Conservation (phyloP, 345 rosid genomes). For the Dipteronia sinensis region DNA sequence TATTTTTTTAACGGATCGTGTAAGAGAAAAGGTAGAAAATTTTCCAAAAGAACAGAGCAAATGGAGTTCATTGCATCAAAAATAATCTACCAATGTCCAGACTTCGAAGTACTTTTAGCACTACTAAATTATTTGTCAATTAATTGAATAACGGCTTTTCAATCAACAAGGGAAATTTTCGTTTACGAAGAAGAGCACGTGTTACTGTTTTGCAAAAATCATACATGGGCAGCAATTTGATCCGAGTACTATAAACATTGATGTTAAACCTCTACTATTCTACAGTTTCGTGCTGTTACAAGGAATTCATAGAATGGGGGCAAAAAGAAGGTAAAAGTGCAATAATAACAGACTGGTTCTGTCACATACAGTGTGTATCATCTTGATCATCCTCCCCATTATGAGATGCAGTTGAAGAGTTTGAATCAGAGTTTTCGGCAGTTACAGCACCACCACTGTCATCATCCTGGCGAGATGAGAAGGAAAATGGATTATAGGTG, state of each 20-base stretch:
- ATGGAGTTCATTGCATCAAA: too few relatives aligned
- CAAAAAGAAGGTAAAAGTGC: background rate
- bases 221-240: background rate
- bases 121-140: too few relatives aligned
- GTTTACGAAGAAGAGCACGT: background rate
- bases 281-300: constrained; percentile 14
- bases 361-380: constrained; percentile 46
- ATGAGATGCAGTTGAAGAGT: constrained; percentile 40
- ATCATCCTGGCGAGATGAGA: constrained; percentile 62
- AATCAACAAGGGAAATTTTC: background rate
- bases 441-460: constrained; percentile 65
- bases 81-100: too few relatives aligned
- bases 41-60: too few relatives aligned
- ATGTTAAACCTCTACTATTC: constrained; percentile 3
- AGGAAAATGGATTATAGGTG: constrained; percentile 74
- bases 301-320: background rate
- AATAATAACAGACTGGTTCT: background rate
- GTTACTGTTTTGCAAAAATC: background rate
- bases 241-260: background rate
- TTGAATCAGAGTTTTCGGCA: constrained; percentile 63
- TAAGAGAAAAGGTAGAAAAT: too few relatives aligned
- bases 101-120: too few relatives aligned
- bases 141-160: background rate
- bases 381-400: constrained; percentile 47
- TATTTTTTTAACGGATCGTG: too few relatives aligned